Conservation (phyloP, 2,329 filamentous ascomycete species). For the Stemphylium beticola region DNA sequence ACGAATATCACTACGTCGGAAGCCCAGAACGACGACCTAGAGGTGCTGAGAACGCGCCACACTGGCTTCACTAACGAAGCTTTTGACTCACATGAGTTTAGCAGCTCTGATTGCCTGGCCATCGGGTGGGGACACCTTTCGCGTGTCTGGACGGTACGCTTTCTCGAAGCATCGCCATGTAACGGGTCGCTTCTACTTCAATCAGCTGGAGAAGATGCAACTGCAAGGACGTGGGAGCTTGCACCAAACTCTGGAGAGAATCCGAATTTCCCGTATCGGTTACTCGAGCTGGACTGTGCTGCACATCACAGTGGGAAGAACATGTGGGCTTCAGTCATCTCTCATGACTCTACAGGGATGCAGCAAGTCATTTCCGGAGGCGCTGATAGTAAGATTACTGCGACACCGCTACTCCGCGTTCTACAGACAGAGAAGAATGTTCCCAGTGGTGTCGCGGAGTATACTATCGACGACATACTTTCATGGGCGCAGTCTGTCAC, state of each 20-base stretch:
- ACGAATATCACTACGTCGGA: conserved; percentile 27
- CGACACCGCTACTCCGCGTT: conserved; percentile 16
- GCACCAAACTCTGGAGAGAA: conserved; percentile 5
- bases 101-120: conserved; percentile 59
- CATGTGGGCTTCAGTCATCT: conserved; percentile 70
- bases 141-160: conserved; percentile 85
- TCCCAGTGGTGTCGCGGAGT: conserved; percentile 21
- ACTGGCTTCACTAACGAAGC: conserved; percentile 53
- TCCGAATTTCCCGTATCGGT: conserved; percentile 27
- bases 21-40: conserved; percentile 22
- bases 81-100: conserved; percentile 27
- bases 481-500: conserved; percentile 13
- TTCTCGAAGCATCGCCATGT: conserved; percentile 53
- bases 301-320: conserved; percentile 84
- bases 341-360: background rate
- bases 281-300: conserved; percentile 63
- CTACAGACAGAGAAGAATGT: background rate
- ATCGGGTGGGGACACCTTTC: conserved; percentile 85
- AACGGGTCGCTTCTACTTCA: conserved; percentile 60
- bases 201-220: conserved; percentile 86
- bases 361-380: conserved; percentile 62
- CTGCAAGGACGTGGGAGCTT: conserved; percentile 71
- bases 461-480: conserved; percentile 35
- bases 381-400: conserved; percentile 72
- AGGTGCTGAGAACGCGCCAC: conserved; percentile 42